A percentile compares a stretch with the other conserved stretches of the same genome.
Evolutionary conservation across 352 stramenopile species (phyloP).

Genomic region (Halophytophthora polymorphica): DNA sequence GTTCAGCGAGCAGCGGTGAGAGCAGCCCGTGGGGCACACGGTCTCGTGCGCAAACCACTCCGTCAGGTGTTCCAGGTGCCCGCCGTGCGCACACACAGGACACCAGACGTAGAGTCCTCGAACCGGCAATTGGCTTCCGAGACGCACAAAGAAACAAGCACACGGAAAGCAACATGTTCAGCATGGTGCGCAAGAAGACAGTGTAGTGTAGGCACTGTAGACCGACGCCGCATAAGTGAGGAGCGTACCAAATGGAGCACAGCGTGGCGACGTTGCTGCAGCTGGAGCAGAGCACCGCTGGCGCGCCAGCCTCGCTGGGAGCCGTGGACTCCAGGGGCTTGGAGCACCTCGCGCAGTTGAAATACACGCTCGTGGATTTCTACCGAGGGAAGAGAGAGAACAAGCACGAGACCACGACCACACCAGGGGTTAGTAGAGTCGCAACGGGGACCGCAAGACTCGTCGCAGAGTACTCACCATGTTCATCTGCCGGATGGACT

Average conservation of each 20-base stretch:
- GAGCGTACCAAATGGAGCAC: conserved; percentile 83
- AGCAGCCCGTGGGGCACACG: conserved; percentile 75
- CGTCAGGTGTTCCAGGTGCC: conserved; percentile 80
- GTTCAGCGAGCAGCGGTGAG: conserved; percentile 59
- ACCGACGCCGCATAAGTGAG: not conserved
- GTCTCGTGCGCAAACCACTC: conserved; percentile 77
- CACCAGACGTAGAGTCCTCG: conserved; percentile 90
- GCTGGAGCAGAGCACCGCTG: conserved; percentile 53
- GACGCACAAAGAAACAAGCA: conserved; percentile 4
- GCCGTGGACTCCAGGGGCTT: conserved; percentile 62
- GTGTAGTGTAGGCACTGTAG: not conserved
- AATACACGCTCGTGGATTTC: conserved; percentile 88
- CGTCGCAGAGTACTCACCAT: conserved; percentile 48
- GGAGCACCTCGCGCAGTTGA: conserved; percentile 76
- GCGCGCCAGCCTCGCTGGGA: conserved; percentile 21
- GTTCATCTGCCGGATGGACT: conserved; percentile 89
- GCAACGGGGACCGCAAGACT: not conserved
- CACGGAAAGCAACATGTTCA: not conserved
- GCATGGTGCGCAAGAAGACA: not conserved
- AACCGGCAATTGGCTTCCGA: conserved; percentile 72
- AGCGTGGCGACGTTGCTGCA: conserved; percentile 73
- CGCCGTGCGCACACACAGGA: conserved; percentile 88
- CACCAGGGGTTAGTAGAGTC: conserved; percentile 1
- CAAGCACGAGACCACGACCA: conserved; percentile 7
- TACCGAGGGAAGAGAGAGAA: conserved; percentile 16